phyloP scores from a whole-genome alignment of 805 yeast species.

The Suhomyces sp. region DNA sequence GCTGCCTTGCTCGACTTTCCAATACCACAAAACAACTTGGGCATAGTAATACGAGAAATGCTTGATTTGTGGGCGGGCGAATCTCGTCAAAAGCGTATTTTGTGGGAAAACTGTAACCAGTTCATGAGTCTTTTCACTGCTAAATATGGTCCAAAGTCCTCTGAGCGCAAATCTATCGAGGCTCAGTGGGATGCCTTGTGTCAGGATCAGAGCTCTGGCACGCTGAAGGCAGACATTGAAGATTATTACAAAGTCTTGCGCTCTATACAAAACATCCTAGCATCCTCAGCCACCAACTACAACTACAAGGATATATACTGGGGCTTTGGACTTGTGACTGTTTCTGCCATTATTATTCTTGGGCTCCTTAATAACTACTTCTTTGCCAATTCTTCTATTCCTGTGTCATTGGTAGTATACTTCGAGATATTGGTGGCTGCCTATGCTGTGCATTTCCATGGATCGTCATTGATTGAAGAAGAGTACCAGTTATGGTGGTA shows the following conservation, averaged over 20 bases:
- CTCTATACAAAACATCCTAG: constrained; percentile 48
- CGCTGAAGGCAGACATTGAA: constrained; percentile 8
- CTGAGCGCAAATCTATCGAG: constrained; percentile 4
- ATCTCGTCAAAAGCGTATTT: constrained; percentile 30
- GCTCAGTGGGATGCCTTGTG: constrained; percentile 12
- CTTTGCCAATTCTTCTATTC: neutral
- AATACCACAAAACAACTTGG: constrained; percentile 71
- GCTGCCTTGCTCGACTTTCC: constrained; percentile 60
- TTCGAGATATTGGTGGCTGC: constrained; percentile 37
- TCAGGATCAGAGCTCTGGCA: neutral
- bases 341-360: constrained; percentile 27
- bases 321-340: constrained; percentile 23
- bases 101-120: constrained; percentile 59
- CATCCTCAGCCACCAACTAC: constrained; percentile 71
- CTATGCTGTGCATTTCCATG: constrained; percentile 74
- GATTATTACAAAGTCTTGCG: constrained; percentile 36
- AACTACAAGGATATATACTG: constrained; percentile 46
- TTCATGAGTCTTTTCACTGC: constrained; percentile 47
- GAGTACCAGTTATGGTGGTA: constrained; percentile 97
- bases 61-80: constrained; percentile 48
- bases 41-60: constrained; percentile 61
- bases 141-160: constrained; percentile 22
- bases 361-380: constrained; percentile 1
- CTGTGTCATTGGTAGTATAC: neutral
- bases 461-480: constrained; percentile 78